Conservation (phyloP, 179 eudicot genomes). For the Silene vulgaris region DNA sequence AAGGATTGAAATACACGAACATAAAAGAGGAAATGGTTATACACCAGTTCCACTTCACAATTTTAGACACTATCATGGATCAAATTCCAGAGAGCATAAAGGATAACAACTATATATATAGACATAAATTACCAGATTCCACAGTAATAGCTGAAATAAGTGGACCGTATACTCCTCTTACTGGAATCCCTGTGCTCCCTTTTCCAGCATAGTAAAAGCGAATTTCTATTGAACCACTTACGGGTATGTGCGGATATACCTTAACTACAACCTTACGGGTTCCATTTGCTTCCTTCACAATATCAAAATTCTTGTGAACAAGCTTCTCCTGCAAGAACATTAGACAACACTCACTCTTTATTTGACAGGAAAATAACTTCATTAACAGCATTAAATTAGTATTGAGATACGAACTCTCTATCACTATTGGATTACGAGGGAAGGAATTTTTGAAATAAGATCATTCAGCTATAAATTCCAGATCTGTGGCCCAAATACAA, state of each 20-base stretch:
- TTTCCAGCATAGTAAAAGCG: constrained; percentile 67
- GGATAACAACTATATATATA: background rate
- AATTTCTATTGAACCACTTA: constrained; percentile 45
- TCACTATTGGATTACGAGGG: background rate
- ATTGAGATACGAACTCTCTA: background rate
- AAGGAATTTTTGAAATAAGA: background rate
- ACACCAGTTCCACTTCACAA: background rate
- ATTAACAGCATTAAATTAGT: background rate
- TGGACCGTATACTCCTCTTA: constrained; percentile 68
- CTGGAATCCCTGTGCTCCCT: constrained; percentile 68
- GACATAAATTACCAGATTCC: constrained; percentile 44
- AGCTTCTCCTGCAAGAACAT: constrained; percentile 33
- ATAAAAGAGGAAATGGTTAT: no score
- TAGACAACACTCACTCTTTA: background rate
- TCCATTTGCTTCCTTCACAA: constrained; percentile 35
- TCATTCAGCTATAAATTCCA: background rate
- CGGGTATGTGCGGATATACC: constrained; percentile 29
- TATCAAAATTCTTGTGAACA: constrained; percentile 35
- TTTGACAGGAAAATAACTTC: background rate
- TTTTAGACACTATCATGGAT: background rate
- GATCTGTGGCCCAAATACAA: background rate
- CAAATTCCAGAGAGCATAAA: background rate
- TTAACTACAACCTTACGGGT: constrained; percentile 18
- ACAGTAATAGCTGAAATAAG: constrained; percentile 70
- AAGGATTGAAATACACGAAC: background rate